Base-by-base conservation (phyloP, 495 filamentous ascomycete species). In the Penicillium malachiteum region DNA sequence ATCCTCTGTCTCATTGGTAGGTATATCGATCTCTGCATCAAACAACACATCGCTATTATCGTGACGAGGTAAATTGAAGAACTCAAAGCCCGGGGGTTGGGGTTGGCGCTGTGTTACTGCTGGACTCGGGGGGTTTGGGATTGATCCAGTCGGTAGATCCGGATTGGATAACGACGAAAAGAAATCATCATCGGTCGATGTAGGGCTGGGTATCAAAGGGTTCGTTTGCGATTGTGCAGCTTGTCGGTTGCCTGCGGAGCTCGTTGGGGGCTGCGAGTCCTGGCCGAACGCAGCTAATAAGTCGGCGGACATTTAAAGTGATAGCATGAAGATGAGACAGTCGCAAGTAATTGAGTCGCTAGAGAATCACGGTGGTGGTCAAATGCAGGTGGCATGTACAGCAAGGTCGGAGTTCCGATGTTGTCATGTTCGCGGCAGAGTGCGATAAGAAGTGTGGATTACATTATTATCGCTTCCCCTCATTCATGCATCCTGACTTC, bases 251-350 rank as follows among this genome's bases (percentile, higher is more conserved):
- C 33, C 13, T 37, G 39, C 33, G 44, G 62, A 55, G 37, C 50
- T 56, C 32, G 58, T 46, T 44, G 60, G 51, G 48, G 62, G 59
- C 32, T 26, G 58, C 53, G 69, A 43, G 38, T 61, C 61, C 55
- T 60, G 59, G 37, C 84, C 86, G 60, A 92, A 92, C 47, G 84
- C 85, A 47, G 87, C 86, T 37, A 88, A 83, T 35, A 92, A 78
- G 59, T 91, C 88, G 48, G 86, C 82, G 41, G 88, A 92, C 88
- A 92, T 92, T 18, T 52, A 26, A 30, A 32, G 34, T 63, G 47
- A 26, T 45, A n/a, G 58, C 44, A 58, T 54, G 35, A 55, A 49
- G 31, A 12, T 48, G 21, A 39, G 34, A 21, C 40, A 39, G 46
- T 41, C 13, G 12, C 14, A 11, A 18, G 11, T 7, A 8, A 38